Evolutionary conservation across 2,329 filamentous ascomycete genomes (phyloP).

Genomic region (Pyrenophora tritici-repentis): DNA sequence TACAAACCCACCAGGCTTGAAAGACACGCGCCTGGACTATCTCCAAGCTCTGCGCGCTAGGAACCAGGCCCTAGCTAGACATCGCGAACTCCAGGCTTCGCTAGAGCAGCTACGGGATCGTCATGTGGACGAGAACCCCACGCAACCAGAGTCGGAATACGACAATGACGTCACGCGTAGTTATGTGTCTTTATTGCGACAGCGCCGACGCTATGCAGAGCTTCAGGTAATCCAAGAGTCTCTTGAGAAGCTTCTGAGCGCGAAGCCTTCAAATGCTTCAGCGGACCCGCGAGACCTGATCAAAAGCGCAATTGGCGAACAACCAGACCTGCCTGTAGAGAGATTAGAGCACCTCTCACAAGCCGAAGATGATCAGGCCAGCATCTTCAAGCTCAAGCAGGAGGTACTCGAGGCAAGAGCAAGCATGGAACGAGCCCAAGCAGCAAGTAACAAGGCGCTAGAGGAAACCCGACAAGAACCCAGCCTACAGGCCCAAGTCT

Average conservation of each 20-base stretch:
- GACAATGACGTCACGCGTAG: constrained; percentile 35
- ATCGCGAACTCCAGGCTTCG: constrained; percentile 39
- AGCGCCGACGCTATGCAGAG: constrained; percentile 53
- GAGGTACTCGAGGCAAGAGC: constrained; percentile 45
- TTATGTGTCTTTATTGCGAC: constrained; percentile 54
- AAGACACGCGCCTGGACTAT: constrained; percentile 52
- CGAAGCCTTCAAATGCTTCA: constrained; percentile 39
- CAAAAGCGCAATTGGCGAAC: constrained; percentile 41
- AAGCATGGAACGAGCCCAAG: constrained; percentile 40
- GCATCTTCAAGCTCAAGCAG: constrained; percentile 46
- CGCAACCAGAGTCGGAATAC: constrained; percentile 39
- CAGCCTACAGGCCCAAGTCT: constrained; percentile 37
- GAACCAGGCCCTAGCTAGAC: constrained; percentile 47
- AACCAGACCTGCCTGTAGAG: constrained; percentile 45
- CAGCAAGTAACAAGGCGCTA: constrained; percentile 23
- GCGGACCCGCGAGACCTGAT: constrained; percentile 36
- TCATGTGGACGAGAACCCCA: constrained; percentile 29
- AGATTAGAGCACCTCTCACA: constrained; percentile 33
- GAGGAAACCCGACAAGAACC: constrained; percentile 1
- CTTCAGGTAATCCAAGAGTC: constrained; percentile 55
- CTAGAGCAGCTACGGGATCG: constrained; percentile 37
- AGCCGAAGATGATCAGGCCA: constrained; percentile 27
- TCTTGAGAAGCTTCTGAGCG: constrained; percentile 45
- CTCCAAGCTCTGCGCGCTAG: constrained; percentile 53
- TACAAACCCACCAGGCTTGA: constrained; percentile 46